These are phyloP conservation scores for Craspedostauros australis DNA, from an alignment of 108 stramenopile genomes.

Conservation along the genomic window DNA sequence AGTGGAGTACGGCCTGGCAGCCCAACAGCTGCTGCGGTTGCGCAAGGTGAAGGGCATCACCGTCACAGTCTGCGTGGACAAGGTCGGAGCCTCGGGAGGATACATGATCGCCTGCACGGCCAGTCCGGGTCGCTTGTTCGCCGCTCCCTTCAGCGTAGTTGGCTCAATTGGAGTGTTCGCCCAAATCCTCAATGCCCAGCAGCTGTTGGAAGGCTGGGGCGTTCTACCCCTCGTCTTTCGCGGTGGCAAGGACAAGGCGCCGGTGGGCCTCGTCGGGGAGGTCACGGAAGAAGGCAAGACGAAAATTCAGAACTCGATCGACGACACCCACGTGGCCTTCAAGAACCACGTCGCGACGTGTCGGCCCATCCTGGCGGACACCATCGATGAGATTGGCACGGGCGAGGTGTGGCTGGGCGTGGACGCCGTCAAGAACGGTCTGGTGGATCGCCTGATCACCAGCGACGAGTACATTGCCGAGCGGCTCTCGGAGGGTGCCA, in stretches of 20 bases:
- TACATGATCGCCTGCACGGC: slow-evolving; percentile 80
- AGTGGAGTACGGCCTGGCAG: slow-evolving; percentile 64
- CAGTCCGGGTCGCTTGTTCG: slow-evolving; percentile 58
- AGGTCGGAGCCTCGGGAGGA: slow-evolving; percentile 55
- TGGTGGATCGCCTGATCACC: slow-evolving; percentile 72
- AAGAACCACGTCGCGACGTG: slow-evolving; percentile 55
- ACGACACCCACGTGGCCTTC: slow-evolving; percentile 68
- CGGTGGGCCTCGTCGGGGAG: slow-evolving; percentile 68
- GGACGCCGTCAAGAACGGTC: slow-evolving; percentile 56
- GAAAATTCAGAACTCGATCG: slow-evolving; percentile 64
- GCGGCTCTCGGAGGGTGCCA: slow-evolving; percentile 38
- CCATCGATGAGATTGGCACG: slow-evolving; percentile 58
- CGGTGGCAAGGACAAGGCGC: slow-evolving; percentile 74
- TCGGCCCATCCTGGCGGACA: slow-evolving; percentile 38
- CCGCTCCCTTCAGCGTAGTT: slow-evolving; percentile 76
- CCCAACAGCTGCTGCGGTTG: slow-evolving; percentile 59
- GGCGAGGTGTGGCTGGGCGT: slow-evolving; percentile 72
- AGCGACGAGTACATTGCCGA: slow-evolving; percentile 73
- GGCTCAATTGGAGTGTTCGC: slow-evolving; percentile 79
- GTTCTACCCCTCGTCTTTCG: slow-evolving; percentile 59
- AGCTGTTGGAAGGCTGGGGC: slow-evolving; percentile 57
- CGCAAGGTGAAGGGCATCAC: slow-evolving; percentile 52
- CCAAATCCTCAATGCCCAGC: slow-evolving; percentile 60
- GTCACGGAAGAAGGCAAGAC: slow-evolving; percentile 61
- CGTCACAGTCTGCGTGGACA: slow-evolving; percentile 71